Evolutionary conservation across 495 filamentous ascomycete genomes (phyloP), one percentile per base, ranked within the genome.

Genomic region (Glarea lozoyensis): DNA sequence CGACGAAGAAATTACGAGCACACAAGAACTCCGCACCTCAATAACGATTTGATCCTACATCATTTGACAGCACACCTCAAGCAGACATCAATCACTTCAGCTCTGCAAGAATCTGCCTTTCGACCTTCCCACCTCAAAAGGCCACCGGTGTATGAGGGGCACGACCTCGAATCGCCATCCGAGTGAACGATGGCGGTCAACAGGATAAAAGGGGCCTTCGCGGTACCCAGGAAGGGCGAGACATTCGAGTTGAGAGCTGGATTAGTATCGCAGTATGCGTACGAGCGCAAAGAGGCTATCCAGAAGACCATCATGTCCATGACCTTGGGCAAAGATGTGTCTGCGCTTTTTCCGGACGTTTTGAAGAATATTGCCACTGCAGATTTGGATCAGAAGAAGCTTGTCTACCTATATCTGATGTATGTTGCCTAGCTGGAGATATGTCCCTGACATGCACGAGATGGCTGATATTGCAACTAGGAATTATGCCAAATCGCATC

Each of bases 261-360:
- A 43, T 72, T 99, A 58, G 93, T 97, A 67, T 99, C 92, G 42
- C 92, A 99, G 67, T 99, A 97, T 81, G 92, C 93, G 44, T 95
- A 93, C 63, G 92, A 99, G 73, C 78, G 90, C 50, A 99, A 99
- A 62, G 92, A 99, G 66, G 82, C 93, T 15, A 99, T 99, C 54
- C 88, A 97, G 62, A 97, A 94, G 69, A 99, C 92, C 27, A 99
- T 99, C 63, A 95, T 95, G 86, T 84, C 92, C 54, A 99, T 99
- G 92, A 99, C 92, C 0, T 67, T 99, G 43, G 92, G 92, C 51
- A 99, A 99, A 61, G 92, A 99, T 64, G 92, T 99, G 25, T 99
- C 92, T 37, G 85, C 88, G 21, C 70, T 99, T 25, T 99, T 99
- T 63, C 92, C 92, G 13, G 92, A 99, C 56, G 90, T 99, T 10